Evolutionary conservation across 805 yeast species (phyloP).

Genomic region (Candida chauliodis): DNA sequence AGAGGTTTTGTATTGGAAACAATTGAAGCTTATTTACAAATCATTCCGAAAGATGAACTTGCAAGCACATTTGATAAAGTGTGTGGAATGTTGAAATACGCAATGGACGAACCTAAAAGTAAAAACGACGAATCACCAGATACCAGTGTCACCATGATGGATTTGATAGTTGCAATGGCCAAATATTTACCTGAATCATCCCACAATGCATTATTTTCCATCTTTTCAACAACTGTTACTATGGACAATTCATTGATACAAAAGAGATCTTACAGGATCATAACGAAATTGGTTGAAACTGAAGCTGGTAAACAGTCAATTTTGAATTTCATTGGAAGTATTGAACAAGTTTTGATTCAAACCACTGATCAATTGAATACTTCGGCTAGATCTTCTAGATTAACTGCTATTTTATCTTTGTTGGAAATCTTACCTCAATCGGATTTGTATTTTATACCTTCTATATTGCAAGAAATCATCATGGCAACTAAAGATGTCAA

Average conservation of each 20-base stretch:
- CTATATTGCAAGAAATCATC: constrained; percentile 81
- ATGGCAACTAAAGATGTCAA: constrained; percentile 88
- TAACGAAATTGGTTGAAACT: constrained; percentile 67
- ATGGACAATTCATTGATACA: constrained; percentile 61
- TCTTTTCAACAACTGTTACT: constrained; percentile 66
- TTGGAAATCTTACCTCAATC: constrained; percentile 59
- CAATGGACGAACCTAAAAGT: constrained; percentile 56
- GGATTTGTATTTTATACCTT: constrained; percentile 75
- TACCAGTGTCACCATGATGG: constrained; percentile 83
- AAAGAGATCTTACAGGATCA: constrained; percentile 82
- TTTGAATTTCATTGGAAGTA: constrained; percentile 47
- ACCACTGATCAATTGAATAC: constrained; percentile 57
- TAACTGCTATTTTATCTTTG: constrained; percentile 61
- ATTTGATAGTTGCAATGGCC: constrained; percentile 81
- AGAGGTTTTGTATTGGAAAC: constrained; percentile 85
- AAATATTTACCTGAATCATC: constrained; percentile 72
- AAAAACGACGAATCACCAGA: constrained; percentile 35
- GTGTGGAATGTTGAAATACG: constrained; percentile 70
- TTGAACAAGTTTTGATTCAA: constrained; percentile 57
- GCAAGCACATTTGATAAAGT: constrained; percentile 79
- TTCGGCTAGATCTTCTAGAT: constrained; percentile 78
- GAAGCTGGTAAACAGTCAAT: constrained; percentile 60
- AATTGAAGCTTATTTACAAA: constrained; percentile 73
- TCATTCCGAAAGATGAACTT: constrained; percentile 65
- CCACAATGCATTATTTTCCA: constrained; percentile 71